A percentile compares a stretch with the other conserved stretches of the same genome.
Conservation (phyloP, 2,329 filamentous ascomycete genomes). For the Juglanconis sp. region DNA sequence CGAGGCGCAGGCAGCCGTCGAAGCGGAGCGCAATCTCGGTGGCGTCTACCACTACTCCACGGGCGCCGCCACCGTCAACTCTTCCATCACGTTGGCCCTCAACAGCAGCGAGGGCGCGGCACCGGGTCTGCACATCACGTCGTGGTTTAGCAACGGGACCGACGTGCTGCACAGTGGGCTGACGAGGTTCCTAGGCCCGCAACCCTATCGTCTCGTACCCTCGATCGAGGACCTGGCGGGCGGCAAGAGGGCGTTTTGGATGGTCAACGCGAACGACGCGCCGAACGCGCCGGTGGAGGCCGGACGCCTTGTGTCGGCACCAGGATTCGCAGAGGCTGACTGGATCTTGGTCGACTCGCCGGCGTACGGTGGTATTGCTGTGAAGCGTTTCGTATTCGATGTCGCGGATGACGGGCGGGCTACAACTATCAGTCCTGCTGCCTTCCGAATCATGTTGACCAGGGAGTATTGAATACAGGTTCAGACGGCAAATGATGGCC, state of each 20-base stretch:
- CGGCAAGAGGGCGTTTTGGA: slow-evolving; percentile 17
- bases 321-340: slow-evolving; percentile 20
- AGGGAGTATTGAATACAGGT: background rate
- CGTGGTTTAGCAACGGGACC: slow-evolving; percentile 20
- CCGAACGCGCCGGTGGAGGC: background rate
- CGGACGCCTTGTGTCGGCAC: slow-evolving; percentile 20
- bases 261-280: slow-evolving; percentile 19
- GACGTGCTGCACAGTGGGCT: slow-evolving; percentile 10
- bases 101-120: slow-evolving; percentile 21
- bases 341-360: slow-evolving; percentile 19
- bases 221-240: slow-evolving; percentile 13
- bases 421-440: slow-evolving; percentile 16
- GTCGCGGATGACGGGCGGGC: slow-evolving; percentile 19
- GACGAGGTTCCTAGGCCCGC: background rate
- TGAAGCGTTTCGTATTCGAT: slow-evolving; percentile 23
- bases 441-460: slow-evolving; percentile 9
- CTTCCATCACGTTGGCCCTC: slow-evolving; percentile 19
- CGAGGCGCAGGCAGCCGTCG: slow-evolving; percentile 24
- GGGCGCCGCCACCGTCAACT: slow-evolving; percentile 13
- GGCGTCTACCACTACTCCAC: slow-evolving; percentile 24
- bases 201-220: slow-evolving; percentile 16
- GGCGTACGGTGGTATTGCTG: slow-evolving; percentile 21
- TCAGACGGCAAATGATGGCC: background rate
- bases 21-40: slow-evolving; percentile 24
- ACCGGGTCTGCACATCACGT: slow-evolving; percentile 21